Base-by-base conservation (phyloP, 371 early-diverging fungal genomes). In the Lichtheimia ornata region DNA sequence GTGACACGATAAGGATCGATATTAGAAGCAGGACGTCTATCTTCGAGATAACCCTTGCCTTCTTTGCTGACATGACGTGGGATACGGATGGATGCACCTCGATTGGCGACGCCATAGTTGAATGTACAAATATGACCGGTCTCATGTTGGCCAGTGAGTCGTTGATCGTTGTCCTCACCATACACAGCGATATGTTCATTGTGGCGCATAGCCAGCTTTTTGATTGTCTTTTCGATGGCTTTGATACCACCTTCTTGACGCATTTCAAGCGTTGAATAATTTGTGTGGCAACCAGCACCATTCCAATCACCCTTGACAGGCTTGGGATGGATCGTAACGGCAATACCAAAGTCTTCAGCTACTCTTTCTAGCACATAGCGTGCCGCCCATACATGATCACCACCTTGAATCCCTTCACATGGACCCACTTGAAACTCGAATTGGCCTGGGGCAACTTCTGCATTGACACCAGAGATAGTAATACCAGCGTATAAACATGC, bases 21-120 rank as follows among this genome's bases (percentile, higher is more conserved):
- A 73, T 86, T 86, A 62, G 84, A 84, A 56, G 86, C 86, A 58
- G 86, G 86, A 24, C 86, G 70, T 58, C 85, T 72, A 66, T 85
- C 85, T 67, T 85, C 85, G 56, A 83, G 67, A 60, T 85, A 85
- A 28, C 85, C 85, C 61, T 81, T 79, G 25, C 85, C 85, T 63
- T 78, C 74, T 55, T 74, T 80, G 60, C 84, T 81, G 15, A 83
- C 84, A 57, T 82, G 84, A 35, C 85, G 79, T 53, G 85, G 84
- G 64, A 86, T 86, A 73, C 86, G 82, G 64, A 86, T 86, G 51
- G 85, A 84, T 15, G 83, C 82, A 56, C 86, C 86, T 63, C 86
- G 81, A 71, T 86, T 79, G 47, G 86, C 86, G 50, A 84, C 82
- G 62, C 86, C 86, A 57, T 73, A 83, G 17, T 70, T 73, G 74